Conservation (phyloP, 768 basidiomycete species). For the Agrocybe chaxingu region DNA sequence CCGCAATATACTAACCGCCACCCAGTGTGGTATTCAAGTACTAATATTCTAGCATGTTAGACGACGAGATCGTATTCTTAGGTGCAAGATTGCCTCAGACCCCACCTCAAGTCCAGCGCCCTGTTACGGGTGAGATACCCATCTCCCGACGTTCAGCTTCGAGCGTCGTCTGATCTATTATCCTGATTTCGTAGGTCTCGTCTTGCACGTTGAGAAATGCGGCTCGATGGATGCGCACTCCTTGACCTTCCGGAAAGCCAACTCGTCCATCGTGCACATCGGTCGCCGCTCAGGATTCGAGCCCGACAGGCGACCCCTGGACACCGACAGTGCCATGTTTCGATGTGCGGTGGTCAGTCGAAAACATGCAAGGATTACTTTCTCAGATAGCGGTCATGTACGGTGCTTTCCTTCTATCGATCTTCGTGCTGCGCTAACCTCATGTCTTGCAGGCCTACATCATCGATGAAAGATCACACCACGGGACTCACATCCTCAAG, state of each 20-base stretch:
- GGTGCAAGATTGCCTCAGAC: constrained; percentile 36
- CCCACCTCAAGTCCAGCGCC: constrained; percentile 19
- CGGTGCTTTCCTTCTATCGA: constrained; percentile 15
- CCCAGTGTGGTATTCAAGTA: constrained; percentile 6
- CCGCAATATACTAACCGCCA: constrained; percentile 6
- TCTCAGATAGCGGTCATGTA: constrained; percentile 71
- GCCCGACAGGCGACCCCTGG: constrained; percentile 32
- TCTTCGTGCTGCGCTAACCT: constrained; percentile 15
- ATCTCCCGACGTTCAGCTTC: constrained; percentile 12
- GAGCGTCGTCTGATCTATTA: constrained; percentile 17
- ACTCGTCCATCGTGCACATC: constrained; percentile 53
- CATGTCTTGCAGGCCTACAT: constrained; percentile 55
- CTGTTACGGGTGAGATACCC: constrained; percentile 38
- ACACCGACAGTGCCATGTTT: constrained; percentile 56
- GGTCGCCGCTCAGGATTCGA: constrained; percentile 64
- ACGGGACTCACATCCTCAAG: constrained; percentile 68
- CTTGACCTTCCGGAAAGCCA: constrained; percentile 51
- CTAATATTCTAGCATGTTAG: constrained; percentile 21
- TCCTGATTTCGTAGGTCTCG: constrained; percentile 43
- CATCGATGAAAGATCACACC: constrained; percentile 70
- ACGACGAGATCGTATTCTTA: constrained; percentile 63
- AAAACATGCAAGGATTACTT: constrained; percentile 72
- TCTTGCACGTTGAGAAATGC: constrained; percentile 54
- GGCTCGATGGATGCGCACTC: constrained; percentile 40
- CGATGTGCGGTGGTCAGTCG: constrained; percentile 78